Conservation (phyloP, 768 basidiomycete genomes). For the Suillus decipiens region DNA sequence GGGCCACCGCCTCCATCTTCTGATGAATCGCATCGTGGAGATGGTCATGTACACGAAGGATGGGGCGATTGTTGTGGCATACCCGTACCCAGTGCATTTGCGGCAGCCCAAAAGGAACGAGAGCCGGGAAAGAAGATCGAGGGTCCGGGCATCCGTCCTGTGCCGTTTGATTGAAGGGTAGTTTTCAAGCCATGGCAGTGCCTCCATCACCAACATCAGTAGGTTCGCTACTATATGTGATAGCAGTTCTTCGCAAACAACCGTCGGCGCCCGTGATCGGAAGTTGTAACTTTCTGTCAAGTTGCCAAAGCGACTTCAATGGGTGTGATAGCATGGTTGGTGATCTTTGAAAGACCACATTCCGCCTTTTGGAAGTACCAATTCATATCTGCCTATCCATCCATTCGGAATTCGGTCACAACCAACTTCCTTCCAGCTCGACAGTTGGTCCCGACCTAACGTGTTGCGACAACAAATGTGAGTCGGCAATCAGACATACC, state of each 20-base stretch:
- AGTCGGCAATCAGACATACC: too few relatives aligned
- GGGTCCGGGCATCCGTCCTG: constrained; percentile 69
- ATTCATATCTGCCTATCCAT: not conserved
- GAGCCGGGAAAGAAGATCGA: constrained; percentile 42
- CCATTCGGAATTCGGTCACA: not conserved
- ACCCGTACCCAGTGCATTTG: constrained; percentile 80
- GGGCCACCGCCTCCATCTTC: constrained; percentile 50
- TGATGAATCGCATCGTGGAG: constrained; percentile 17
- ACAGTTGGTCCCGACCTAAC: not conserved
- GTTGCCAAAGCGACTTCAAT: not conserved
- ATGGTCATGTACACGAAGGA: constrained; percentile 44
- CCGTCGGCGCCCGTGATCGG: not conserved
- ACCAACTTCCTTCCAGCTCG: not conserved
- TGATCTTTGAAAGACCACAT: not conserved
- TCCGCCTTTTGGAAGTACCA: not conserved
- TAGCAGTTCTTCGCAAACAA: not conserved
- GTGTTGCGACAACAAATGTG: too few relatives aligned
- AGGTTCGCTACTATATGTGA: not conserved
- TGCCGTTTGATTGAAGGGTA: constrained; percentile 71
- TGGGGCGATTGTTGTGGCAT: constrained; percentile 96
- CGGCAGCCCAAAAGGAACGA: constrained; percentile 55
- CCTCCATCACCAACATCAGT: not conserved
- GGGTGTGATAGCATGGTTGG: not conserved
- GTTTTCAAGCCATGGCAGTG: not conserved
- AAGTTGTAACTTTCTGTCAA: not conserved